Evolutionary conservation across 306 rosid species (phyloP), one percentile per base, ranked within the genome.

Genomic region (Medicago arabica): DNA sequence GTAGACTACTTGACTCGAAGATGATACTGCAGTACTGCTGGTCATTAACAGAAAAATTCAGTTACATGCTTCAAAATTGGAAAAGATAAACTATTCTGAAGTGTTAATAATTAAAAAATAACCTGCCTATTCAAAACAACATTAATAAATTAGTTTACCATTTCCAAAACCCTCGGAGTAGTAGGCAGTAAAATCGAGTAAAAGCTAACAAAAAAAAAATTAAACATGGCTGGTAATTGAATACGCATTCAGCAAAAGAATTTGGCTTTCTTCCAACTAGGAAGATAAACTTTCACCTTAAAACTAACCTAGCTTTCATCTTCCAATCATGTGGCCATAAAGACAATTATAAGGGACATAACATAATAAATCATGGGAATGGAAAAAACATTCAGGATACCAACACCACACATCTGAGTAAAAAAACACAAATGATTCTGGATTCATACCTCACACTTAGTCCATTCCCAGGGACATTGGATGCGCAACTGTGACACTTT

Each of bases 391-490:
- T 53, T 31, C 38, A 54, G 53, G 46, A 41, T 43, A 34, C 34
- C 9, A 69, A 62, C 36, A 70, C 31, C 69, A 76, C 53, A 34
- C 62, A 64, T 71, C 41, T 64, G 47, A 66, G 74, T 54, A 76
- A 66, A 54, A 34, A 34, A 34, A 31, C 75, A 9, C 51, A 49
- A 49, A 58, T 67, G 50, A 67, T 69, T 54, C 60, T 54, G 16
- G 49, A 67, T 50, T 40, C 60, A 36, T 86, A 96, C 99, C 99
- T 92, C 78, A 96, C 99, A 82, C 99, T 96, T 59, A 86, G 83
- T 66, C 99, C 99, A 82, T 96, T 96, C 84, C 99, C 99, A 19
- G 99, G 98, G 82, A 92, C 99, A 78, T 83, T 87, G 77, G 99
- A 96, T 47, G 85, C 91, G 79, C 99, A 96, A 84, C 99, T 96